phyloP scores from a whole-genome alignment of 2,329 filamentous ascomycete species.

The Metarhizium humberi region DNA sequence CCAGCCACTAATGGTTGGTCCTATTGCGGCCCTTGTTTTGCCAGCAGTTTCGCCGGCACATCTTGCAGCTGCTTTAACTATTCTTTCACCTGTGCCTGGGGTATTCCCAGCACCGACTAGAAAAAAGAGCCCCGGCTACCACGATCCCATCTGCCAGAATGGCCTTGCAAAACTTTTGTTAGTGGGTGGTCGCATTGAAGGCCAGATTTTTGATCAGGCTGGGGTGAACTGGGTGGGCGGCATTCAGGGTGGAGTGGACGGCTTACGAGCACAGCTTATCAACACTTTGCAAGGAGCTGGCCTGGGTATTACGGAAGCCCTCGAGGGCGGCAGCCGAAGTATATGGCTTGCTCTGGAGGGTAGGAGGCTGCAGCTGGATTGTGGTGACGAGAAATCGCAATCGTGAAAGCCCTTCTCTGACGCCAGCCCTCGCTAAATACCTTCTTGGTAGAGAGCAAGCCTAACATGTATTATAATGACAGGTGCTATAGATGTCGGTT shows the following conservation, averaged over 20 bases:
- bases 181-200: slow-evolving; percentile 79
- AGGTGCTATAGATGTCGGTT: neutral
- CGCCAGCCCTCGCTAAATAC: neutral
- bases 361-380: slow-evolving; percentile 70
- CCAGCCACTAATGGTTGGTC: slow-evolving; percentile 69
- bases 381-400: slow-evolving; percentile 21
- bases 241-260: slow-evolving; percentile 73
- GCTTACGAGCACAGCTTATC: slow-evolving; percentile 73
- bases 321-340: slow-evolving; percentile 73
- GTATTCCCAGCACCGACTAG: slow-evolving; percentile 71
- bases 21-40: slow-evolving; percentile 70
- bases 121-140: slow-evolving; percentile 67
- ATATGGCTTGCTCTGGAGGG: slow-evolving; percentile 85
- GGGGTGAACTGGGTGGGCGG: slow-evolving; percentile 58
- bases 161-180: slow-evolving; percentile 82
- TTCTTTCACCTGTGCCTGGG: slow-evolving; percentile 63
- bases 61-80: slow-evolving; percentile 68
- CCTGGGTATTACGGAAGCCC: slow-evolving; percentile 62
- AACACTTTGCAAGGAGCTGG: slow-evolving; percentile 72
- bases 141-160: slow-evolving; percentile 69
- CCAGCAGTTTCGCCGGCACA: slow-evolving; percentile 77
- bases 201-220: slow-evolving; percentile 69
- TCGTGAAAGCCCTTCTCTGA: neutral
- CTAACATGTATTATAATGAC: neutral
- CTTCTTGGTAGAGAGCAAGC: neutral